Base-by-base conservation (phyloP, 2,329 filamentous ascomycete species). In the Fusarium sororula region DNA sequence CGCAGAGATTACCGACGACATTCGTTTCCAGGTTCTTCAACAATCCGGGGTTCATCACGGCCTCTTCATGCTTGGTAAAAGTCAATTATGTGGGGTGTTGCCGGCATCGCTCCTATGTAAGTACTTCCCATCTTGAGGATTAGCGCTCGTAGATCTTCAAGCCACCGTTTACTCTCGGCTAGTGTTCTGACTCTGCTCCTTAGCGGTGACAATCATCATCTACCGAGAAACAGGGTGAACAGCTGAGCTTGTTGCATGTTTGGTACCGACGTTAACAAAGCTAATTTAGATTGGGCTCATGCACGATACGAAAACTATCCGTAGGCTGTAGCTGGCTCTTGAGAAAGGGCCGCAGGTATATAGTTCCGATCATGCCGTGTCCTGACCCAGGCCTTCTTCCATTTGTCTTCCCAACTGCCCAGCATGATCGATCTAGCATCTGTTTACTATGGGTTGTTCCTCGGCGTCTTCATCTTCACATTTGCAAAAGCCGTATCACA, bases 381-480 rank as follows among this genome's bases (percentile, higher is more conserved):
- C 39, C 14, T 11, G 15, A 11, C 28, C 13, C n/a, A 55, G 41
- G 7, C 14, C 8, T 14, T 20, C 7, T 24, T 47, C 26, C 13
- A n/a, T 41, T 53, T 60, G 5, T 15, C 26, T 20, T 28, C 11
- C 8, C 11, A 15, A 20, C 11, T 28, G 32, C 28, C 41, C 41
- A 50, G 22, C 14, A 66, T 66, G 63, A 72, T 75, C 35, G 74
- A 80, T 48, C 45, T 79, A 6, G 66, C 75, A 15, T 74, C 73
- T 3, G 57, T 79, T 20, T 78, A 75, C 62, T 77, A 77, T 39
- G 78, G 78, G 4, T 35, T 79, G 48, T 79, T 79, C 28, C 7
- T 79, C 13, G 78, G 77, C n/a, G 58, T 78, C 35, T 78, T 78
- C n/a, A 56, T 77, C 18, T 77, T 80, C 13, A 75, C 78, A 6